These are phyloP conservation scores for Lepidium campestre DNA, from an alignment of 441 rosid genomes.

Conservation along the genomic window DNA sequence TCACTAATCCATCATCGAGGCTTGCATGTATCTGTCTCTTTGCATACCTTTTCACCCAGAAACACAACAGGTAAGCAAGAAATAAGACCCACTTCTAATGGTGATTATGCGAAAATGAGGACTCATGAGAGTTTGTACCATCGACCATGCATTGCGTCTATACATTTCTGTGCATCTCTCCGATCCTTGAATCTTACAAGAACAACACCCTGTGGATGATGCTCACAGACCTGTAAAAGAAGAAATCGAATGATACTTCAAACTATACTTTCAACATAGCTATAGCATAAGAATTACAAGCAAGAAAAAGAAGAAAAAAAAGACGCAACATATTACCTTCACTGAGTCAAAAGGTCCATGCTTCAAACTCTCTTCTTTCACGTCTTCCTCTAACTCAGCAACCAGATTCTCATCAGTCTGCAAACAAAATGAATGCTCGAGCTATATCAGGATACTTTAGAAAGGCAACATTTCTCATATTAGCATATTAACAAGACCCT, in stretches of 20 bases:
- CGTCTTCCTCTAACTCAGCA: constrained; percentile 75
- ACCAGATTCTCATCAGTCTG: constrained; percentile 76
- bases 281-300: background rate
- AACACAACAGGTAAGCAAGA: background rate
- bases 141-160: constrained; percentile 87
- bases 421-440: background rate
- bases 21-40: constrained; percentile 78
- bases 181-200: constrained; percentile 81
- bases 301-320: background rate
- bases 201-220: constrained; percentile 90
- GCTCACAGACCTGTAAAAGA: constrained; percentile 69
- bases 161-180: constrained; percentile 80
- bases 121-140: constrained; percentile 40
- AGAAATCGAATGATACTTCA: background rate
- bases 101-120: background rate
- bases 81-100: background rate
- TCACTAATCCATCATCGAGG: constrained; percentile 73
- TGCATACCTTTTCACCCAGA: constrained; percentile 58
- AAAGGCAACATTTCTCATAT: background rate
- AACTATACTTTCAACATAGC: background rate
- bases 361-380: constrained; percentile 78
- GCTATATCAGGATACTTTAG: background rate
- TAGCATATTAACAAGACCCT: constrained; percentile 7
- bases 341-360: constrained; percentile 79
- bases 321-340: constrained; percentile 48